Evolutionary conservation across 2,329 filamentous ascomycete species (phyloP).

Genomic region (Cladosporium oxysporum): DNA sequence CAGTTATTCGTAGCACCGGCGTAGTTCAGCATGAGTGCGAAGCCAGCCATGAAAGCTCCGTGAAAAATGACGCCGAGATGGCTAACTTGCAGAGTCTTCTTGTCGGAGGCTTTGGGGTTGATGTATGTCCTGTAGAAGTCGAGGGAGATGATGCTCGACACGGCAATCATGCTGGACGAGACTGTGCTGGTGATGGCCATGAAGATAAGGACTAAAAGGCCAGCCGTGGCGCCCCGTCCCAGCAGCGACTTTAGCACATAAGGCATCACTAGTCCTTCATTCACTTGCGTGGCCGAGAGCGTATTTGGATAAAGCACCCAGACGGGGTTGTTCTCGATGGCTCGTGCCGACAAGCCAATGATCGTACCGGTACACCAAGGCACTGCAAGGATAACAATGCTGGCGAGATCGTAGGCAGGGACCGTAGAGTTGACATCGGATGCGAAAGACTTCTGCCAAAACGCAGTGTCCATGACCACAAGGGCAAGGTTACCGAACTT

Average conservation of each 20-base stretch:
- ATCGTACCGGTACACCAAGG: slow-evolving; percentile 52
- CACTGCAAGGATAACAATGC: slow-evolving; percentile 49
- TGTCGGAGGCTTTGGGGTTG: slow-evolving; percentile 49
- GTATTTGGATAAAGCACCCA: slow-evolving; percentile 48
- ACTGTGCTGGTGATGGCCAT: slow-evolving; percentile 56
- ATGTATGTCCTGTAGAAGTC: slow-evolving; percentile 56
- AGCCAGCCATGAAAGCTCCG: slow-evolving; percentile 50
- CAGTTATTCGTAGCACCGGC: slow-evolving; percentile 54
- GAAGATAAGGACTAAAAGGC: slow-evolving; percentile 52
- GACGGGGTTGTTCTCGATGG: slow-evolving; percentile 49
- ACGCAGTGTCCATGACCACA: slow-evolving; percentile 54
- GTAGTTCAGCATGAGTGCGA: slow-evolving; percentile 52
- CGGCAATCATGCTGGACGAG: slow-evolving; percentile 54
- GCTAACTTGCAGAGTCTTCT: slow-evolving; percentile 46
- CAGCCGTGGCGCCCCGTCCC: slow-evolving; percentile 46
- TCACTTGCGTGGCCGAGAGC: slow-evolving; percentile 45
- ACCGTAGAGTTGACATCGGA: slow-evolving; percentile 51
- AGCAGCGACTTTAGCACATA: slow-evolving; percentile 48
- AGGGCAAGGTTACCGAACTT: slow-evolving; percentile 54
- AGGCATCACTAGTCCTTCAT: slow-evolving; percentile 51
- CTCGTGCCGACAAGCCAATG: slow-evolving; percentile 48
- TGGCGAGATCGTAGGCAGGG: slow-evolving; percentile 50
- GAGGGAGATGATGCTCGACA: slow-evolving; percentile 53
- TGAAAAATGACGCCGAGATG: slow-evolving; percentile 53
- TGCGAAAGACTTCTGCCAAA: slow-evolving; percentile 57